A percentile compares a stretch with the other conserved stretches of the same genome.
Evolutionary conservation across 805 yeast species (phyloP).

Genomic region (Kodamaea fukazawae): DNA sequence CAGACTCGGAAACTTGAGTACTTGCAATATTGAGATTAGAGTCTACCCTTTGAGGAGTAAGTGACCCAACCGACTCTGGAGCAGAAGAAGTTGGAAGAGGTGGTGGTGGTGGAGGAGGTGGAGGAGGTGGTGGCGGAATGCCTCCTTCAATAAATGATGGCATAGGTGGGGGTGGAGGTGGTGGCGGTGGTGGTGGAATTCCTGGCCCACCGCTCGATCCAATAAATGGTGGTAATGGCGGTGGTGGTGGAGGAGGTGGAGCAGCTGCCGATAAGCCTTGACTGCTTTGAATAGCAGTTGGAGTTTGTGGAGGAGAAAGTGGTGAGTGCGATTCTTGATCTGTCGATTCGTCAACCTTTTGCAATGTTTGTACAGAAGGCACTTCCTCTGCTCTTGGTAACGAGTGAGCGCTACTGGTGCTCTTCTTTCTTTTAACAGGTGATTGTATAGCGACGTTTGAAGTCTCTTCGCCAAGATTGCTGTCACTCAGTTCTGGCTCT

Average conservation of each 20-base stretch:
- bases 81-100: constrained; percentile 17
- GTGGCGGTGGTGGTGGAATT: constrained; percentile 19
- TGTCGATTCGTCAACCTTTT: too few species aligned
- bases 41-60: constrained; percentile 2
- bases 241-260: constrained; percentile 26
- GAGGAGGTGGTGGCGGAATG: constrained; percentile 25
- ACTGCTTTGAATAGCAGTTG: constrained; percentile 3
- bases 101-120: constrained; percentile 23
- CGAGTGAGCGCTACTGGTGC: too few species aligned
- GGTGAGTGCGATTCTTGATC: constrained; percentile 10
- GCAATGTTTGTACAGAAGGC: constrained; percentile 1
- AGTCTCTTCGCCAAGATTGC: too few species aligned
- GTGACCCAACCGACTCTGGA: background rate
- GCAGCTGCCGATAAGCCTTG: constrained; percentile 3
- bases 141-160: constrained; percentile 12
- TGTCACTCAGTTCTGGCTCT: too few species aligned
- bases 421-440: too few species aligned
- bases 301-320: constrained; percentile 20
- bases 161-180: constrained; percentile 16
- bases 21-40: constrained; percentile 2
- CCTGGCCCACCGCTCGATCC: constrained; percentile 5
- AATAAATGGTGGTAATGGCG: constrained; percentile 14
- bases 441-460: too few species aligned
- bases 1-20: background rate
- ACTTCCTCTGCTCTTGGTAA: background rate